Evolutionary conservation across 192 early-diverging fungal genomes (phyloP).

Genomic region (Borealophlyctis nickersoniae): DNA sequence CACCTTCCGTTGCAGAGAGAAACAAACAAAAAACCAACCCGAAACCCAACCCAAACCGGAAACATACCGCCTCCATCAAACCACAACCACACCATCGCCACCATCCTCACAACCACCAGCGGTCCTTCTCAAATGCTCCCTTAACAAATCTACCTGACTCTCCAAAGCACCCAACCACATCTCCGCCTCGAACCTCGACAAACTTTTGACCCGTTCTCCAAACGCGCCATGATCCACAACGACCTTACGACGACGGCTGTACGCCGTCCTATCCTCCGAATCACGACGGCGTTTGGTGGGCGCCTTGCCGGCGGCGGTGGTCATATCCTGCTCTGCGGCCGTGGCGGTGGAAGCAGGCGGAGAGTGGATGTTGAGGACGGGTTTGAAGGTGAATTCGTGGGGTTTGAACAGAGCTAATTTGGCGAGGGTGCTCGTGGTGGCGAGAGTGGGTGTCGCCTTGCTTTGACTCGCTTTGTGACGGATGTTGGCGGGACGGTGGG

Average conservation of each 20-base stretch:
- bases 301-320: neutral
- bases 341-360: neutral
- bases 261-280: neutral
- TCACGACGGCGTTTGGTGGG: neutral
- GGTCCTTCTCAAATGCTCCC: too few species aligned
- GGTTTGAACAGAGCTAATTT: neutral
- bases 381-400: neutral
- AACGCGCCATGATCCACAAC: neutral
- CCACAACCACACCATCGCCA: neutral
- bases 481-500: conserved; percentile 38
- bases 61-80: neutral
- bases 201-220: neutral
- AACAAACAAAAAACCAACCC: neutral
- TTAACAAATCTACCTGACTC: conserved; percentile 13
- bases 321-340: neutral
- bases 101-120: conserved; percentile 1
- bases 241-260: neutral
- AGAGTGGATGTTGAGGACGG: conserved; percentile 7
- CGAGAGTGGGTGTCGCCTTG: neutral
- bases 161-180: conserved; percentile 9
- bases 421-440: neutral
- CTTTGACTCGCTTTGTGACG: conserved; percentile 5
- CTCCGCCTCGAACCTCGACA: conserved; percentile 8
- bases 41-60: neutral
- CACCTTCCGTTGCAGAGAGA: too few species aligned